Conservation (phyloP, 805 yeast genomes). For the Teunomyces atbi region DNA sequence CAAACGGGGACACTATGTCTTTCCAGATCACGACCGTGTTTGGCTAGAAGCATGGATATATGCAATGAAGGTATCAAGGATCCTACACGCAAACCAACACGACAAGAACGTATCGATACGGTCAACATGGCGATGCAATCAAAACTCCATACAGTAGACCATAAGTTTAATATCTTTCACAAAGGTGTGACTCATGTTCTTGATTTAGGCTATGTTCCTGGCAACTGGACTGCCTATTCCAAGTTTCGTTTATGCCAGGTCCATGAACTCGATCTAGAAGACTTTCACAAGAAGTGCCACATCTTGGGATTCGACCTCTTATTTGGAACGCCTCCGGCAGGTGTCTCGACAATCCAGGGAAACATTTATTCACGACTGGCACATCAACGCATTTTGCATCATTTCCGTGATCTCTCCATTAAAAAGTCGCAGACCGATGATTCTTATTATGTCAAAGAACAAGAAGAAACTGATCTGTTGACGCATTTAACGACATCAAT, state of each 20-base stretch:
- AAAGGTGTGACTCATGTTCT: slow-evolving; percentile 28
- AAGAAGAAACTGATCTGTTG: slow-evolving; percentile 14
- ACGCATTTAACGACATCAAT: slow-evolving; percentile 15
- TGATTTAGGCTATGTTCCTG: slow-evolving; percentile 43
- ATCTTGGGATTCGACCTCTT: slow-evolving; percentile 55
- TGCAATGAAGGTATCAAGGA: slow-evolving; percentile 8
- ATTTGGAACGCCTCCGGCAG: slow-evolving; percentile 74
- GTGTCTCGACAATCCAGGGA: slow-evolving; percentile 82
- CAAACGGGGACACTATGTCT: not conserved
- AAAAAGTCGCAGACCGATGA: slow-evolving; percentile 7
- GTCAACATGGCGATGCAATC: slow-evolving; percentile 23
- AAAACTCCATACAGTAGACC: slow-evolving; percentile 27
- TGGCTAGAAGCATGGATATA: slow-evolving; percentile 5
- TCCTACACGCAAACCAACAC: slow-evolving; percentile 9
- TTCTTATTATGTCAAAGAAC: slow-evolving; percentile 31
- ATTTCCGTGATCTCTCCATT: slow-evolving; percentile 28
- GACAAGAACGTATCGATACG: slow-evolving; percentile 25
- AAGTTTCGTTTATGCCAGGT: slow-evolving; percentile 24
- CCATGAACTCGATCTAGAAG: slow-evolving; percentile 28
- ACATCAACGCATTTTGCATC: slow-evolving; percentile 21
- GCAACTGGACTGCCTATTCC: slow-evolving; percentile 38
- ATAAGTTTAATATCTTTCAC: slow-evolving; percentile 26
- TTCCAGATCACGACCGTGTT: not conserved
- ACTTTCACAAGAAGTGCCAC: slow-evolving; percentile 30
- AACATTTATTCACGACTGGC: slow-evolving; percentile 64